A percentile compares a stretch with the other conserved stretches of the same genome.
These are phyloP conservation scores for Sphaerobolus stellatus DNA, from an alignment of 1,284 basidiomycete species.

Conservation along the genomic window DNA sequence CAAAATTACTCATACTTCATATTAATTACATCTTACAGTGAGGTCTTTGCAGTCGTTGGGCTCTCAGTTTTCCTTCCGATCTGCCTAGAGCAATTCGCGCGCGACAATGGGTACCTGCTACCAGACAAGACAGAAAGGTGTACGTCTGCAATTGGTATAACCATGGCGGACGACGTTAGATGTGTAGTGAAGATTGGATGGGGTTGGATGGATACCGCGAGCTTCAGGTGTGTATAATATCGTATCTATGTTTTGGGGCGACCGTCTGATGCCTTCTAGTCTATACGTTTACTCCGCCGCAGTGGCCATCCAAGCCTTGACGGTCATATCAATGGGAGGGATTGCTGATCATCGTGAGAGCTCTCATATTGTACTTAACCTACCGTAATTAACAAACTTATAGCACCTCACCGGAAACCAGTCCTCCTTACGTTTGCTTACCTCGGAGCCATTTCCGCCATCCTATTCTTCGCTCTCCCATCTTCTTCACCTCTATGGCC, in stretches of 20 bases:
- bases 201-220: constrained; percentile 82
- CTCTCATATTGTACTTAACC: no score
- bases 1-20: neutral
- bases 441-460: constrained; percentile 64
- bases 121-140: constrained; percentile 62
- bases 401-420: constrained; percentile 75
- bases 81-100: constrained; percentile 78
- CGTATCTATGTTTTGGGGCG: neutral
- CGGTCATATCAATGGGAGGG: constrained; percentile 86
- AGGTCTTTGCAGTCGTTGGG: constrained; percentile 80
- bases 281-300: constrained; percentile 84
- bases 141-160: constrained; percentile 16
- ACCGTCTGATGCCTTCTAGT: constrained; percentile 39
- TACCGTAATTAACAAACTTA: no score
- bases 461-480: constrained; percentile 71
- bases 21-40: constrained; percentile 42
- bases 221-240: constrained; percentile 66
- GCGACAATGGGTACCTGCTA: constrained; percentile 73
- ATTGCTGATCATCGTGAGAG: constrained; percentile 82
- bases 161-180: constrained; percentile 37
- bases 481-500: constrained; percentile 69
- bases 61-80: constrained; percentile 80
- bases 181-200: constrained; percentile 77
- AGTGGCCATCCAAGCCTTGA: constrained; percentile 83
- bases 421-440: constrained; percentile 75